phyloP scores from a whole-genome alignment of 2,329 filamentous ascomycete species.

The Xylariaceae sp. region DNA sequence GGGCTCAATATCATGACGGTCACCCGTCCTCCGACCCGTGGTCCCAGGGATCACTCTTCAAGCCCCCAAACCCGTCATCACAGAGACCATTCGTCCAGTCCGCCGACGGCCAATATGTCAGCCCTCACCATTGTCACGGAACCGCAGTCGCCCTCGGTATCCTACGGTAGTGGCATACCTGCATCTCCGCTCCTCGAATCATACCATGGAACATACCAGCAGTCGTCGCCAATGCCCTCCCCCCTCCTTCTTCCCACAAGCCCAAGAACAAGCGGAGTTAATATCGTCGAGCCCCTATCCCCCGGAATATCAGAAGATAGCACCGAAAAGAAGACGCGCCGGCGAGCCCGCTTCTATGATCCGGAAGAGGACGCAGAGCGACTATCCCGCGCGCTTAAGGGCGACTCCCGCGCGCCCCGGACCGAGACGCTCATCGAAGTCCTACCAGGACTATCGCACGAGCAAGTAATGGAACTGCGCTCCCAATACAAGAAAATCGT shows the following conservation, averaged over 20 bases:
- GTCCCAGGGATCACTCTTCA: conserved; percentile 40
- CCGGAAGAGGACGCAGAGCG: conserved; percentile 70
- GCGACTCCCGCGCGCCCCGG: conserved; percentile 58
- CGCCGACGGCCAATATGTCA: conserved; percentile 47
- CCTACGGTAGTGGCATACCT: conserved; percentile 47
- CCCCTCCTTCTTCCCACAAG: conserved; percentile 59
- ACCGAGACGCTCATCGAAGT: conserved; percentile 72
- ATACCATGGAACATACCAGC: conserved; percentile 90
- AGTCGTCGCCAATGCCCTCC: conserved; percentile 89
- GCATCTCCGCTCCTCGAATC: conserved; percentile 84
- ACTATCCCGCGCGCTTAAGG: conserved; percentile 69
- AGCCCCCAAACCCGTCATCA: conserved; percentile 29
- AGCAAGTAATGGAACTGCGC: conserved; percentile 83
- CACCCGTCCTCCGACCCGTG: conserved; percentile 33
- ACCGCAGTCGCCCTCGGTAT: conserved; percentile 37
- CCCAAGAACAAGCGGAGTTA: conserved; percentile 30
- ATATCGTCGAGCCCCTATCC: conserved; percentile 46
- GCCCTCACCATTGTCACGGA: conserved; percentile 47
- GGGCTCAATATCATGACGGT: conserved; percentile 39
- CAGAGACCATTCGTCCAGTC: conserved; percentile 42
- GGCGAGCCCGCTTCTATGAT: conserved; percentile 77
- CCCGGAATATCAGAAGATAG: conserved; percentile 45
- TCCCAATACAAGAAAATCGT: conserved; percentile 85
- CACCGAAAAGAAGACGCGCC: conserved; percentile 40
- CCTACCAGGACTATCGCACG: conserved; percentile 75